Evolutionary conservation across 441 rosid species (phyloP).

Genomic region (Jatropha podagrica): DNA sequence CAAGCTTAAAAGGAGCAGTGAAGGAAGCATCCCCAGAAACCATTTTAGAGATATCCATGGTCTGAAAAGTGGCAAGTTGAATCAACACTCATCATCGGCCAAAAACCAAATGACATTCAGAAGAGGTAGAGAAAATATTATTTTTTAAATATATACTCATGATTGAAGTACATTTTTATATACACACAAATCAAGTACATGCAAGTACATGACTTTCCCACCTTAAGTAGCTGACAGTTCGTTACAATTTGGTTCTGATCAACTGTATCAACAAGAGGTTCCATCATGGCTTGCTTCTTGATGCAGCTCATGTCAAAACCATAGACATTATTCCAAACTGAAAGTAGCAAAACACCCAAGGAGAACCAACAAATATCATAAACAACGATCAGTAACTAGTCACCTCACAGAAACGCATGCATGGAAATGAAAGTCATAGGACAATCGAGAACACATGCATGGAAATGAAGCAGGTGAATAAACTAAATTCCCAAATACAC

Average conservation of each 20-base stretch:
- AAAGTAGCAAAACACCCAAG: conserved; percentile 16
- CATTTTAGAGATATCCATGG: conserved; percentile 97
- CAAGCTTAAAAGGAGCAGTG: conserved; percentile 90
- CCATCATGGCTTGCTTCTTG: conserved; percentile 94
- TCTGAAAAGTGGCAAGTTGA: conserved; percentile 42
- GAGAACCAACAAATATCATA: not conserved
- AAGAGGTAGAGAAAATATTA: not conserved
- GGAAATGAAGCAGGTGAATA: not conserved
- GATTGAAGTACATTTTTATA: no score
- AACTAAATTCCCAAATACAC: not conserved
- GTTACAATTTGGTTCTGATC: conserved; percentile 94
- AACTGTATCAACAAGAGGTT: conserved; percentile 96
- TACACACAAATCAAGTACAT: no score
- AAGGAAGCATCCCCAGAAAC: conserved; percentile 92
- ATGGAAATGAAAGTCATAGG: not conserved
- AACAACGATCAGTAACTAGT: conserved; percentile 1
- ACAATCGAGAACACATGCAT: not conserved
- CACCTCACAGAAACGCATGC: not conserved
- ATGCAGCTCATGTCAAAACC: conserved; percentile 99
- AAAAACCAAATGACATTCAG: conserved; percentile 4
- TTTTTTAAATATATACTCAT: not conserved
- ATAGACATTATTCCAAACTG: conserved; percentile 95
- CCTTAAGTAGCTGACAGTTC: conserved; percentile 78
- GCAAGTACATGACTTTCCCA: conserved; percentile 22
- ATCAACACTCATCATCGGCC: conserved; percentile 22